phyloP scores from a whole-genome alignment of 2,329 filamentous ascomycete genomes.

The Cordyceps pruinosa region DNA sequence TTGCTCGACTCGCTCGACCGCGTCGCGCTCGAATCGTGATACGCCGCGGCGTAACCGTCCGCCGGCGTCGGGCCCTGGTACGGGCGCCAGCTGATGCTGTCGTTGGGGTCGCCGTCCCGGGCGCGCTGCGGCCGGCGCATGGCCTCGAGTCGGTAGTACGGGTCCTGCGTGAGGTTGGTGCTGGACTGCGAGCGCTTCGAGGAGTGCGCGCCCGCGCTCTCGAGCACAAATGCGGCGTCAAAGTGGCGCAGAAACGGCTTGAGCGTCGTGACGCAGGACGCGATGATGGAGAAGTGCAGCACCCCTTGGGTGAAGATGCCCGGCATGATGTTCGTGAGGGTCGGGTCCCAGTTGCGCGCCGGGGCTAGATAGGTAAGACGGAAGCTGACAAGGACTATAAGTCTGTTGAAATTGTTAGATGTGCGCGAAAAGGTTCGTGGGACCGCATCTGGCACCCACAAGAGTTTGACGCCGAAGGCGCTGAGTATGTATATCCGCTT shows the following conservation, averaged over 20 bases:
- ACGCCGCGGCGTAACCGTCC: not conserved
- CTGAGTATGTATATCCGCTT: constrained; percentile 10
- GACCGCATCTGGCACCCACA: not conserved
- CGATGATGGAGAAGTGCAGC: constrained; percentile 11
- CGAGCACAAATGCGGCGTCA: constrained; percentile 10
- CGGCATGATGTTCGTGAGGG: constrained; percentile 1
- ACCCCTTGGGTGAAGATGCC: not conserved
- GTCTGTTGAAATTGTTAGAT: not conserved
- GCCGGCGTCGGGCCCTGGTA: not conserved
- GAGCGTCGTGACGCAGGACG: constrained; percentile 9
- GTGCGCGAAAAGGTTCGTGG: not conserved
- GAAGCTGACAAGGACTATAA: not conserved
- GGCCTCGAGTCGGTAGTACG: constrained; percentile 12
- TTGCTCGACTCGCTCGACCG: not conserved
- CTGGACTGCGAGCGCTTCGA: not conserved
- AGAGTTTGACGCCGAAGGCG: constrained; percentile 3
- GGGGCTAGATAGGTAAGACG: constrained; percentile 3
- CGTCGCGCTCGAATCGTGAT: not conserved
- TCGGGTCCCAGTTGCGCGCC: not conserved
- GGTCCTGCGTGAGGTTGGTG: not conserved
- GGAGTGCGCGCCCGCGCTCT: constrained; percentile 11
- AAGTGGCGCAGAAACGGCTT: constrained; percentile 15
- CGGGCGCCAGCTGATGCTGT: constrained; percentile 10
- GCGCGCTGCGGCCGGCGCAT: not conserved
- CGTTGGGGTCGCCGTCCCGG: not conserved